Conservation (phyloP, 2,329 filamentous ascomycete genomes). For the Aspergillus ustus region DNA sequence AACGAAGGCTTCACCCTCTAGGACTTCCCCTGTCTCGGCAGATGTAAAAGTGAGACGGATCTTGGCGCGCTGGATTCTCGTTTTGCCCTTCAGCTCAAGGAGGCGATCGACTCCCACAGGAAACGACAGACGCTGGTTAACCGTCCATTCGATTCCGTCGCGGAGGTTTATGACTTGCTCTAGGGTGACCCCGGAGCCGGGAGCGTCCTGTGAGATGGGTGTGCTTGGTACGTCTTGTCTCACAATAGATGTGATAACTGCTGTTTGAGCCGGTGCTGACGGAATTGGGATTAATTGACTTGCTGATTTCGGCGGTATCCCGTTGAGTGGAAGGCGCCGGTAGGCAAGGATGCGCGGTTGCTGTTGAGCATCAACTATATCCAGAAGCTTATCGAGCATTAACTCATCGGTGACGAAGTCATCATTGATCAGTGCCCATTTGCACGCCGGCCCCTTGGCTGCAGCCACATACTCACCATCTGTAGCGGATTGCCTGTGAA, state of each 20-base stretch:
- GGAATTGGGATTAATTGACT: neutral
- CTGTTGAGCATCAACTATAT: neutral
- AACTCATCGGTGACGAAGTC: neutral
- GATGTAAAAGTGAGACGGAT: conserved; percentile 17
- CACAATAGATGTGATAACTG: neutral
- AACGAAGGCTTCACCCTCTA: conserved; percentile 18
- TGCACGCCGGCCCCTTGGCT: conserved; percentile 24
- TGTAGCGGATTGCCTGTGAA: conserved; percentile 22
- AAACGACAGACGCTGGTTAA: conserved; percentile 15
- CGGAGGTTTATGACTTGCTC: conserved; percentile 15
- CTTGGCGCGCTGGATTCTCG: conserved; percentile 19
- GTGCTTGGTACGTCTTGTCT: neutral
- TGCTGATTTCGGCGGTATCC: neutral
- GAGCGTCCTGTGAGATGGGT: neutral
- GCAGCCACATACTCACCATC: conserved; percentile 31
- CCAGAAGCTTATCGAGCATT: neutral
- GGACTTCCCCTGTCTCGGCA: conserved; percentile 17
- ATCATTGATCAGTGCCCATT: conserved; percentile 28
- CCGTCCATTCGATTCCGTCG: conserved; percentile 17
- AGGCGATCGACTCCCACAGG: conserved; percentile 8
- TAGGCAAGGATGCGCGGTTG: conserved; percentile 29
- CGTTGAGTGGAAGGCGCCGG: conserved; percentile 22
- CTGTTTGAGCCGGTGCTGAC: neutral
- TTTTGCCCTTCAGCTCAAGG: conserved; percentile 14
- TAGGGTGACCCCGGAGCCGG: conserved; percentile 5